Conservation (phyloP, 192 early-diverging fungal species). For the Dimargaris verticillata region DNA sequence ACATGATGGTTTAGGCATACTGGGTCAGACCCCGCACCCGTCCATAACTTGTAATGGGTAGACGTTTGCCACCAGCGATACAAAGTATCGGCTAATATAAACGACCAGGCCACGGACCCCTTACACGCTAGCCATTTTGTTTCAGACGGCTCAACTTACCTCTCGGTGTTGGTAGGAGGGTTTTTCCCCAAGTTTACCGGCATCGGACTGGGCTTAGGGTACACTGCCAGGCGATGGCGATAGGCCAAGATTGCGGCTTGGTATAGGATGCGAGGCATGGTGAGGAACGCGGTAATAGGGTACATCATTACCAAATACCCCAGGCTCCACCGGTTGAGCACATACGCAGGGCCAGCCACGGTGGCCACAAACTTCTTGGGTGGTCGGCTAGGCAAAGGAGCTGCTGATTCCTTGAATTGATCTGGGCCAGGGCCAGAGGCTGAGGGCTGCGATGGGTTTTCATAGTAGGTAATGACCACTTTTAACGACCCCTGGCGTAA, state of each 20-base stretch:
- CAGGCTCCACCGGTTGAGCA: constrained; percentile 10
- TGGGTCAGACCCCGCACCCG: no score
- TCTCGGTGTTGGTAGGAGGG: no score
- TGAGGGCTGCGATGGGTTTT: not conserved
- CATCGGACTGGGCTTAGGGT: constrained; percentile 27
- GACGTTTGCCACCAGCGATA: no score
- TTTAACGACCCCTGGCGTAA: constrained; percentile 4
- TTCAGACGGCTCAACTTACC: no score
- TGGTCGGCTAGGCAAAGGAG: not conserved
- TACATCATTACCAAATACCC: constrained; percentile 18
- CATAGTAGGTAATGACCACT: constrained; percentile 4
- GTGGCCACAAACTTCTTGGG: constrained; percentile 15
- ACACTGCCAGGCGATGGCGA: constrained; percentile 24
- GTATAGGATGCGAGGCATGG: constrained; percentile 34
- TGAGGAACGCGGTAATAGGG: constrained; percentile 32
- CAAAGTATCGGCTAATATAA: no score
- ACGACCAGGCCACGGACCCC: no score
- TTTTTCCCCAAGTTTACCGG: constrained; percentile 11
- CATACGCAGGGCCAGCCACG: constrained; percentile 11
- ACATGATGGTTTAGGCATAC: not conserved
- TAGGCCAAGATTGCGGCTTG: constrained; percentile 32
- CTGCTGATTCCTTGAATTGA: not conserved
- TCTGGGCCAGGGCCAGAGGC: not conserved
- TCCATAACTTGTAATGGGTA: no score
- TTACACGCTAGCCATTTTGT: no score